These are phyloP conservation scores for Neopestalotiopsis sp. DNA, from an alignment of 2,329 filamentous ascomycete genomes.

Conservation along the genomic window DNA sequence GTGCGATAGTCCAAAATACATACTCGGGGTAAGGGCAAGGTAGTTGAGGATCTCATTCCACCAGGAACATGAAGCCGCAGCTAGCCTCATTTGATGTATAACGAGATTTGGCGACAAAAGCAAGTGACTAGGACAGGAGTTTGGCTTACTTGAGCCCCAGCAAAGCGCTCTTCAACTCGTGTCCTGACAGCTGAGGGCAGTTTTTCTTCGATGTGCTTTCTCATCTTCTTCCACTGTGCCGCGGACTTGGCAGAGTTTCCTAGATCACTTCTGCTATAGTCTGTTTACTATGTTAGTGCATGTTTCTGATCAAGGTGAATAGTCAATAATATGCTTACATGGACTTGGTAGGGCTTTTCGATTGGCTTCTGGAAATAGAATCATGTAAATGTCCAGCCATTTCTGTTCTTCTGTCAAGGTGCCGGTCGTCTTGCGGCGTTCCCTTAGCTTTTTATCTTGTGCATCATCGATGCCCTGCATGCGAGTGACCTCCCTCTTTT, in stretches of 20 bases:
- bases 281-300: slow-evolving; percentile 22
- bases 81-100: neutral
- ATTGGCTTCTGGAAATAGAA: slow-evolving; percentile 35
- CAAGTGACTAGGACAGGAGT: neutral
- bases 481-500: slow-evolving; percentile 28
- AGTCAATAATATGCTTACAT: slow-evolving; percentile 26
- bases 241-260: slow-evolving; percentile 23
- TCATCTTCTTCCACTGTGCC: slow-evolving; percentile 29
- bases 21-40: neutral
- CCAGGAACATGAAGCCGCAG: too few species aligned
- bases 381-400: slow-evolving; percentile 37
- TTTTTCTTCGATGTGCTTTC: slow-evolving; percentile 32
- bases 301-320: too few species aligned
- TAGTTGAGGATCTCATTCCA: too few species aligned
- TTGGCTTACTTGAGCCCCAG: slow-evolving; percentile 24
- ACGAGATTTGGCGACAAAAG: neutral
- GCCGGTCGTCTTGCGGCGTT: slow-evolving; percentile 30
- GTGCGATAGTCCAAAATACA: neutral
- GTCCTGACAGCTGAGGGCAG: slow-evolving; percentile 32
- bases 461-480: slow-evolving; percentile 34
- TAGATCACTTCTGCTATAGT: slow-evolving; percentile 30
- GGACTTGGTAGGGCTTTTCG: slow-evolving; percentile 33
- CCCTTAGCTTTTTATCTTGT: slow-evolving; percentile 32
- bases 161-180: slow-evolving; percentile 32
- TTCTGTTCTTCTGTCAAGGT: slow-evolving; percentile 33